phyloP scores from a whole-genome alignment of 2,329 filamentous ascomycete genomes.

The Penicillium thymicola region DNA sequence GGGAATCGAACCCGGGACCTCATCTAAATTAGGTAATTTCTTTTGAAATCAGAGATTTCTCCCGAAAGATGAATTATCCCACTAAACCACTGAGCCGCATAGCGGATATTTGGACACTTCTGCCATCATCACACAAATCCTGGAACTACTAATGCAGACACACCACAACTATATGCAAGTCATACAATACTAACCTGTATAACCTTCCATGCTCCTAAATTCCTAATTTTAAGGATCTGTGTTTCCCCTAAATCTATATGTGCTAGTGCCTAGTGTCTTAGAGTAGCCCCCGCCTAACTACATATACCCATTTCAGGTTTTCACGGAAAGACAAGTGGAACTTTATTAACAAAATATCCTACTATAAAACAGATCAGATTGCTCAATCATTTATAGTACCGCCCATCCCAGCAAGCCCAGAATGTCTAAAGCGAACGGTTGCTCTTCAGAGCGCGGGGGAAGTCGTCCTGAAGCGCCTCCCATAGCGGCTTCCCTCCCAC shows the following conservation, averaged over 20 bases:
- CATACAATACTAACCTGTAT: neutral
- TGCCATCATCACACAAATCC: neutral
- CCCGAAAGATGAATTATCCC: slow-evolving; percentile 4
- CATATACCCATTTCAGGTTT: neutral
- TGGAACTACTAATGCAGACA: neutral
- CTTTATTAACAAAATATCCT: neutral
- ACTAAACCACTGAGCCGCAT: slow-evolving; percentile 6
- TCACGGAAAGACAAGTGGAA: neutral
- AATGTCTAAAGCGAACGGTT: slow-evolving; percentile 15
- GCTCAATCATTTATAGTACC: neutral
- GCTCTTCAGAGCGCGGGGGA: slow-evolving; percentile 29
- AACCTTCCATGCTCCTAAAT: neutral
- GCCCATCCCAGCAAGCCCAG: neutral
- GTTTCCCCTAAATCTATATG: too few species aligned
- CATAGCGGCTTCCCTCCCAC: slow-evolving; percentile 31
- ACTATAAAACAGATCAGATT: neutral
- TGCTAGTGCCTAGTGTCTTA: neutral
- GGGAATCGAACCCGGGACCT: slow-evolving; percentile 6
- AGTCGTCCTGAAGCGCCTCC: slow-evolving; percentile 28
- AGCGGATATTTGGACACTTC: rapidly evolving
- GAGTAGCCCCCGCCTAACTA: neutral
- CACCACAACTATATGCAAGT: neutral
- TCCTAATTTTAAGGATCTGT: neutral
- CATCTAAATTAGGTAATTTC: neutral
- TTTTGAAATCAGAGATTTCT: slow-evolving; percentile 2